Evolutionary conservation across 306 rosid genomes (phyloP).

Genomic region (Cucumis melo): DNA sequence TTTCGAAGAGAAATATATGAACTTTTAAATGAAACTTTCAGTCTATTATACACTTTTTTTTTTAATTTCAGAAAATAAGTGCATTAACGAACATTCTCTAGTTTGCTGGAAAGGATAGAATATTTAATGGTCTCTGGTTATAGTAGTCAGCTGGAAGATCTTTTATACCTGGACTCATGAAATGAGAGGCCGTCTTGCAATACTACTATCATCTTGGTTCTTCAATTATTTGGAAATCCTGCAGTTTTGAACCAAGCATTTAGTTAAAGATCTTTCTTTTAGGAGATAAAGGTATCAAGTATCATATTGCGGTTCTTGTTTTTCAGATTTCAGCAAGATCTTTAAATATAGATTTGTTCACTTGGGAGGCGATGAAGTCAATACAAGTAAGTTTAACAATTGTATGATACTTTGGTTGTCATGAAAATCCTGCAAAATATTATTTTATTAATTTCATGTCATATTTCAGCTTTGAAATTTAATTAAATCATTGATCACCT

Average conservation of each 20-base stretch:
- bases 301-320: background rate
- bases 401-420: background rate
- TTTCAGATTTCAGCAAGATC: conserved; percentile 34
- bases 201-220: background rate
- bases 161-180: background rate
- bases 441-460: background rate
- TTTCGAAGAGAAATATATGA: background rate
- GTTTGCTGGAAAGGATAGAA: background rate
- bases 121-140: background rate
- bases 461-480: background rate
- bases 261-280: background rate
- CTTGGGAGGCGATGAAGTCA: conserved; percentile 40
- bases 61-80: background rate
- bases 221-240: background rate
- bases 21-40: background rate
- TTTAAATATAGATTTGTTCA: conserved; percentile 30
- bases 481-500: background rate
- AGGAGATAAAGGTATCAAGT: background rate
- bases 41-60: background rate
- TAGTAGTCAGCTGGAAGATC: background rate
- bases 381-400: conserved; percentile 23
- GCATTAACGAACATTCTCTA: background rate
- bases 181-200: background rate
- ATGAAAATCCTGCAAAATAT: background rate
- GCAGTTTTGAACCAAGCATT: background rate